phyloP scores from a whole-genome alignment of 345 rosid species.

The Dimocarpus longan region DNA sequence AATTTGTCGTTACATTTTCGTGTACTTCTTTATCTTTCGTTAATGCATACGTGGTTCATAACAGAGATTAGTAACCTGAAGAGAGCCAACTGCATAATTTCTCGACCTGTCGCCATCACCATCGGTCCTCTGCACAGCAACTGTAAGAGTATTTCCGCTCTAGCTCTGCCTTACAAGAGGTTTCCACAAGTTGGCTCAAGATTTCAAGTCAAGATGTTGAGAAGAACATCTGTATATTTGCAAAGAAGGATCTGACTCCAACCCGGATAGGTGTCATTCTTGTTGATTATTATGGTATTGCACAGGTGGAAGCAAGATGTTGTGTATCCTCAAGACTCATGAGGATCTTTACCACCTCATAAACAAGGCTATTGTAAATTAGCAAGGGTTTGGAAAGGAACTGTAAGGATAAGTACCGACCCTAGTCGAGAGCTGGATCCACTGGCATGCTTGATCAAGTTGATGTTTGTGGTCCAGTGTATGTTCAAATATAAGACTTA shows the following conservation, averaged over 20 bases:
- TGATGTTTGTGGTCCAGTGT: neutral
- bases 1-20: no score
- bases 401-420: slow-evolving; percentile 75
- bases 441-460: slow-evolving; percentile 45
- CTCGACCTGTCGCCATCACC: no score
- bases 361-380: slow-evolving; percentile 68
- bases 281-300: slow-evolving; percentile 72
- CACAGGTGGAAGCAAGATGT: slow-evolving; percentile 70
- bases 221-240: slow-evolving; percentile 54
- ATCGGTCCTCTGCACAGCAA: no score
- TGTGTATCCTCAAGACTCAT: slow-evolving; percentile 61
- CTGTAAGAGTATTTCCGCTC: slow-evolving; percentile 49
- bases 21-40: no score
- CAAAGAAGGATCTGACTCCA: slow-evolving; percentile 50
- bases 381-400: slow-evolving; percentile 70
- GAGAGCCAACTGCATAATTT: no score
- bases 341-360: slow-evolving; percentile 70
- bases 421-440: slow-evolving; percentile 64
- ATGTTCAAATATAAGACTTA: neutral
- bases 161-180: slow-evolving; percentile 58
- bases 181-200: slow-evolving; percentile 59
- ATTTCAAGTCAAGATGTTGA: slow-evolving; percentile 60
- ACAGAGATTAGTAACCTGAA: no score
- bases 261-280: slow-evolving; percentile 78
- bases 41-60: no score